These are phyloP conservation scores for Trichoderma simmonsii DNA, from an alignment of 2,329 filamentous ascomycete genomes.

Conservation along the genomic window DNA sequence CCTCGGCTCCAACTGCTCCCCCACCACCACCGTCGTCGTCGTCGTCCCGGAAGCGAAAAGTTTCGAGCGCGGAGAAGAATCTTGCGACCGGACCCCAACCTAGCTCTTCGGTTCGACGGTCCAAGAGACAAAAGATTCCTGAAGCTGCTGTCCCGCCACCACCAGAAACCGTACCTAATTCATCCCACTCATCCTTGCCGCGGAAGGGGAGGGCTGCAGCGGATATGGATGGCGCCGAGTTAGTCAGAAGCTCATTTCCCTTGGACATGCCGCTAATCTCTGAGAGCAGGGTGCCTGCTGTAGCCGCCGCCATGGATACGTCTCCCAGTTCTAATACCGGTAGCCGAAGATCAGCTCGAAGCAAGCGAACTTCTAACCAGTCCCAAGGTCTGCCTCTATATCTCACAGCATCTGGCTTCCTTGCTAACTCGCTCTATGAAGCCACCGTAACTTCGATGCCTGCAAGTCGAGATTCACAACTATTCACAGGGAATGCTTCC, in stretches of 20 bases:
- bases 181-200: slow-evolving; percentile 46
- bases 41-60: slow-evolving; percentile 73
- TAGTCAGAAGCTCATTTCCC: slow-evolving; percentile 27
- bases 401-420: not conserved
- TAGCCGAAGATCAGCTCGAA: slow-evolving; percentile 69
- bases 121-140: slow-evolving; percentile 69
- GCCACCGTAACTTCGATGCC: not conserved
- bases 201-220: slow-evolving; percentile 63
- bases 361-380: slow-evolving; percentile 60
- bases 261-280: not conserved
- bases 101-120: slow-evolving; percentile 51
- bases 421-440: not conserved
- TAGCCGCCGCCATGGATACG: not conserved
- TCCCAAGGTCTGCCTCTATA: slow-evolving; percentile 34
- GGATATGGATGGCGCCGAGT: slow-evolving; percentile 75
- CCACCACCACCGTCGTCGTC: slow-evolving; percentile 34
- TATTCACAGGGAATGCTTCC: not conserved
- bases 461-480: not conserved
- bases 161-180: slow-evolving; percentile 30
- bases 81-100: slow-evolving; percentile 33
- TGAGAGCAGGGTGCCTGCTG: slow-evolving; percentile 1
- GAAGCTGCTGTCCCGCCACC: slow-evolving; percentile 42
- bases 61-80: slow-evolving; percentile 51
- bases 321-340: slow-evolving; percentile 41
- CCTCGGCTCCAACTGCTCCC: slow-evolving; percentile 40